A percentile compares a stretch with the other conserved stretches of the same genome.
phyloP scores from a whole-genome alignment of 208 protist species.

The Sergeia podlipaevii region DNA sequence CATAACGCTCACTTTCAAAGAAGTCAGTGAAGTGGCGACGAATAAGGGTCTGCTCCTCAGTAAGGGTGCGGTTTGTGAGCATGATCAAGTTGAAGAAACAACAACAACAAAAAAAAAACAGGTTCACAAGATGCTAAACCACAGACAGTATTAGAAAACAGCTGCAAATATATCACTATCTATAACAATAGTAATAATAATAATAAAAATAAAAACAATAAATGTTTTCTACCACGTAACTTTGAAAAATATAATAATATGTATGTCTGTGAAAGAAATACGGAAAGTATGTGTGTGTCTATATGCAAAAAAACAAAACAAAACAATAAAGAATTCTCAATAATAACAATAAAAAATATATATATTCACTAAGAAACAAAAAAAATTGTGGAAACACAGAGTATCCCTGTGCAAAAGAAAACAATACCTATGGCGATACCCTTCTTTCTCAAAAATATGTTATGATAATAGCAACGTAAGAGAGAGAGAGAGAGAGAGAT shows the following conservation, averaged over 20 bases:
- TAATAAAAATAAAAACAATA: neutral
- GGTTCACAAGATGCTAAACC: neutral
- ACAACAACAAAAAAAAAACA: neutral
- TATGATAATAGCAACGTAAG: too few relatives aligned
- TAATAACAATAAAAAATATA: slow-evolving; percentile 10
- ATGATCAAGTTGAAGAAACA: slow-evolving; percentile 23
- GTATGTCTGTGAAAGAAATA: neutral
- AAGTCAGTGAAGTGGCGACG: slow-evolving; percentile 88
- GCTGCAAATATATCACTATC: neutral
- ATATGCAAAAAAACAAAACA: neutral
- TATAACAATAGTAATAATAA: neutral
- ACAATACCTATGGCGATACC: too few relatives aligned
- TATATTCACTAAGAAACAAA: slow-evolving; percentile 3
- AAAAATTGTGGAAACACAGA: neutral
- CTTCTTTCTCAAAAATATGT: too few relatives aligned
- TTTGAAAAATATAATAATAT: neutral
- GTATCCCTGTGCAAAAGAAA: too few relatives aligned
- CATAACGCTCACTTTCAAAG: slow-evolving; percentile 82
- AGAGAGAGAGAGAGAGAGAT: too few relatives aligned
- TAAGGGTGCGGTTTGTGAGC: slow-evolving; percentile 73
- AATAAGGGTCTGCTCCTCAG: slow-evolving; percentile 87
- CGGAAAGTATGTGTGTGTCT: slow-evolving; percentile 2
- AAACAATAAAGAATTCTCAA: slow-evolving; percentile 1
- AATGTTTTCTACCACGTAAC: too few relatives aligned
- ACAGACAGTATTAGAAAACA: neutral